Conservation (phyloP, 257 asterid genomes). For the Nicotiana knightiana region DNA sequence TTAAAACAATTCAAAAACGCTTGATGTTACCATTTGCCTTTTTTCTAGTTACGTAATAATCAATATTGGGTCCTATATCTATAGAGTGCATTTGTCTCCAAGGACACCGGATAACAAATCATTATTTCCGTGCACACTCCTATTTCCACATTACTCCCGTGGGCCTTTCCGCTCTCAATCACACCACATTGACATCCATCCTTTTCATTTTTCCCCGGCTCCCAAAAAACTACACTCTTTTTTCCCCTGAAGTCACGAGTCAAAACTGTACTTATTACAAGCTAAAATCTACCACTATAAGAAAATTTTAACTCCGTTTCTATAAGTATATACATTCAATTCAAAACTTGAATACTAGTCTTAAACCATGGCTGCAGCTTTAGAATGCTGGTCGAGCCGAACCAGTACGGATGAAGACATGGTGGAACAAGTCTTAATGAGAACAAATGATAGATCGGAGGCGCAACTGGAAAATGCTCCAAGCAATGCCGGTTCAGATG, state of each 20-base stretch:
- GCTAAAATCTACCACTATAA: too few relatives aligned
- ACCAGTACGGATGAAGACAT: conserved; percentile 86
- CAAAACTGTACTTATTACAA: too few relatives aligned
- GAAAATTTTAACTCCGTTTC: too few relatives aligned
- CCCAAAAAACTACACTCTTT: too few relatives aligned
- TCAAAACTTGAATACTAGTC: too few relatives aligned
- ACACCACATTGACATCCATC: not conserved
- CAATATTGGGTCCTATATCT: too few relatives aligned
- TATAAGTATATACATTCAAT: too few relatives aligned
- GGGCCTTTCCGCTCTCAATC: not conserved
- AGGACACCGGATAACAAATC: not conserved
- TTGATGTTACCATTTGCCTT: too few relatives aligned
- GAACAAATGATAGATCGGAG: conserved; percentile 80
- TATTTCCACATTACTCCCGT: not conserved
- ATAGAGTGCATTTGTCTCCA: not conserved
- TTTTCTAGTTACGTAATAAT: too few relatives aligned
- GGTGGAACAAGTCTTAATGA: conserved; percentile 91
- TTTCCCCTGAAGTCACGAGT: too few relatives aligned
- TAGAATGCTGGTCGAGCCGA: conserved; percentile 96
- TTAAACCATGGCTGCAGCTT: conserved; percentile 75
- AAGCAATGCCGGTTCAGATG: conserved; percentile 18
- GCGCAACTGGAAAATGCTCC: conserved; percentile 35
- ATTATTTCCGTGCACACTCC: not conserved
- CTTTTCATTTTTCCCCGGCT: not conserved
- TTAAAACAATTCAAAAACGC: too few relatives aligned